Evolutionary conservation across 2,329 filamentous ascomycete genomes (phyloP).

Genomic region (Colletotrichum chlorophyti): DNA sequence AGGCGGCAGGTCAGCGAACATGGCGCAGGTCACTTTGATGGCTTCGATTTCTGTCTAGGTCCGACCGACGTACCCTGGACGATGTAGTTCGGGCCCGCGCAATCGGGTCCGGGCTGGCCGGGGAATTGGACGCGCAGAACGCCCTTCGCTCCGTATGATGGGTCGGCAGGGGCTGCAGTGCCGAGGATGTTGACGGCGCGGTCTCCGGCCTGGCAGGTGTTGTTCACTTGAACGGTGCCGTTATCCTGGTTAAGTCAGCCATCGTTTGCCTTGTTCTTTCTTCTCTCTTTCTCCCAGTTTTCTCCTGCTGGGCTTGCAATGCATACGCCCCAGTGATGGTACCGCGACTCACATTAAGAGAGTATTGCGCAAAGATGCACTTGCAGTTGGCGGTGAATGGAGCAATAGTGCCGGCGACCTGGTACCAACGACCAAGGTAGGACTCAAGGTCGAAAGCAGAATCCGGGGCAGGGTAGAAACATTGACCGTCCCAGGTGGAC

Average conservation of each 20-base stretch:
- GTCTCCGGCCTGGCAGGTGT: conserved; percentile 37
- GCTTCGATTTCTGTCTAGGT: too few relatives aligned
- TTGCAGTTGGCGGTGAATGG: conserved; percentile 40
- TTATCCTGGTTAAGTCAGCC: conserved; percentile 32
- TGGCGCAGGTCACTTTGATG: too few relatives aligned
- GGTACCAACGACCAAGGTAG: conserved; percentile 42
- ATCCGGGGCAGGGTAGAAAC: conserved; percentile 39
- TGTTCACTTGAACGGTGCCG: conserved; percentile 40
- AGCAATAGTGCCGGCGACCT: conserved; percentile 40
- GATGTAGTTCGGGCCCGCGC: conserved; percentile 41
- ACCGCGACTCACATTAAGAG: conserved; percentile 40
- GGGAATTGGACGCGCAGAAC: conserved; percentile 41
- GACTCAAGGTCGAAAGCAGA: conserved; percentile 36
- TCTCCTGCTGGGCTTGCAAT: too few relatives aligned
- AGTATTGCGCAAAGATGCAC: conserved; percentile 40
- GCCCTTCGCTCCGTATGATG: conserved; percentile 37
- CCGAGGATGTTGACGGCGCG: conserved; percentile 38
- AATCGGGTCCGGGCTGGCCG: conserved; percentile 35
- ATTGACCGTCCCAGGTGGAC: conserved; percentile 38
- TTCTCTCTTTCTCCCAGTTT: too few relatives aligned
- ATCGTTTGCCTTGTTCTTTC: too few relatives aligned
- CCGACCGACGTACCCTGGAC: conserved; percentile 34
- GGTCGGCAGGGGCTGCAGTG: conserved; percentile 35
- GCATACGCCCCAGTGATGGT: too few relatives aligned
- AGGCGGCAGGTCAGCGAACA: neutral